Base-by-base conservation (phyloP, 805 yeast species). In the Suhomyces vadensis region DNA sequence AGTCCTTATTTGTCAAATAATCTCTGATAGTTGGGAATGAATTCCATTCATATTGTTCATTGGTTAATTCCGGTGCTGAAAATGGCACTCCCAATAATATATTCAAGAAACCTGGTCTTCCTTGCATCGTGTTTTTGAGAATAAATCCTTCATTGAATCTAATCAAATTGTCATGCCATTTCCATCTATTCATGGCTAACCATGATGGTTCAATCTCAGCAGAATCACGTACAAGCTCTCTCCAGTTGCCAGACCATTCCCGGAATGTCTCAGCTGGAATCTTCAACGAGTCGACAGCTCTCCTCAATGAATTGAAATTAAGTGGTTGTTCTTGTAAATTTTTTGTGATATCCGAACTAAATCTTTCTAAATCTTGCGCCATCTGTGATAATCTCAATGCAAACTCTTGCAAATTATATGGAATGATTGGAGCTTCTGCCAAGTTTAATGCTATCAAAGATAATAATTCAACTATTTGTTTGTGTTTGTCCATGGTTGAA, bases 21-120 rank as follows among this genome's bases (percentile, higher is more conserved):
- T 90, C 96, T 48, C 95, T 74, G 2, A 90, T 75, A 4, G 78
- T 77, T 0, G 97, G 97, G 58, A 86, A 89, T 2, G 86, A 74
- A 63, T 82, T 81, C 76, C 85, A 77, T 31, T 76, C 68, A 47
- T 66, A 73, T 10, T 64, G 63, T 8, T 56, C 57, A 31, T 54
- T 52, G 5, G 55, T 54, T 2, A 44, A 47, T 7, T 56, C 57
- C 0, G 89, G 88, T 5, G 81, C 78, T 56, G 74, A 67, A 40
- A 74, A 57, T 38, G 86, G 81, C 5, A 86, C 84, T 0, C 96
- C 97, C 60, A 80, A 80, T 4, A 90, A 53, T 1, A 75, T 59
- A 55, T 88, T 90, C 54, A 75, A 72, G 57, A 79, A 85, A 70
- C 91, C 90, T 11, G 79, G 70, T 26, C 96, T 72, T 5, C 65